phyloP scores from a whole-genome alignment of 306 rosid species.

The Cicer judaicum region DNA sequence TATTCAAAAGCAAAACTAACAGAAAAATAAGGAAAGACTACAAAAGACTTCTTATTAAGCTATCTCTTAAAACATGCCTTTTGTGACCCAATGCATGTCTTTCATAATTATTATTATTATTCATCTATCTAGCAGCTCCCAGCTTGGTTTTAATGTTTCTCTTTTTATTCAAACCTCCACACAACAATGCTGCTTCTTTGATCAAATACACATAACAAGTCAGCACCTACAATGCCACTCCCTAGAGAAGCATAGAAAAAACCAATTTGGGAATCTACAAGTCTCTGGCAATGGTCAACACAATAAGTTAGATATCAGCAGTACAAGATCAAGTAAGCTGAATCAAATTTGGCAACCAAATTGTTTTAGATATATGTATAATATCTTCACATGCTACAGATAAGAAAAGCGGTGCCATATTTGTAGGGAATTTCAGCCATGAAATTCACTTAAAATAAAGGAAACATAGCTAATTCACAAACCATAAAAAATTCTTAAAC shows the following conservation, averaged over 20 bases:
- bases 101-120: conserved; percentile 17
- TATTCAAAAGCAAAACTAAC: conserved; percentile 32
- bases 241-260: neutral
- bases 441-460: neutral
- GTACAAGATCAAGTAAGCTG: conserved; percentile 23
- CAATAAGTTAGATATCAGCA: conserved; percentile 19
- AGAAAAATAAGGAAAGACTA: conserved; percentile 5
- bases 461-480: neutral
- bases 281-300: conserved; percentile 29
- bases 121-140: conserved; percentile 18
- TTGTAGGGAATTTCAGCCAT: neutral
- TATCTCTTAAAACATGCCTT: neutral
- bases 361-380: neutral
- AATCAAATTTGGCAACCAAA: conserved; percentile 13
- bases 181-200: conserved; percentile 15
- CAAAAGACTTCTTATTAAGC: conserved; percentile 14
- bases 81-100: conserved; percentile 6
- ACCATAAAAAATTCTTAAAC: neutral
- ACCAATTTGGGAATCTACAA: conserved; percentile 22
- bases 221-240: neutral
- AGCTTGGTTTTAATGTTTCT: conserved; percentile 21
- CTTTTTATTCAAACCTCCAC: conserved; percentile 20
- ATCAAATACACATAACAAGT: conserved; percentile 8
- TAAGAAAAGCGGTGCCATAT: neutral
- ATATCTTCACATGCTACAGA: conserved; percentile 4